phyloP scores from a whole-genome alignment of 306 rosid genomes.

The Lagenaria siceraria region DNA sequence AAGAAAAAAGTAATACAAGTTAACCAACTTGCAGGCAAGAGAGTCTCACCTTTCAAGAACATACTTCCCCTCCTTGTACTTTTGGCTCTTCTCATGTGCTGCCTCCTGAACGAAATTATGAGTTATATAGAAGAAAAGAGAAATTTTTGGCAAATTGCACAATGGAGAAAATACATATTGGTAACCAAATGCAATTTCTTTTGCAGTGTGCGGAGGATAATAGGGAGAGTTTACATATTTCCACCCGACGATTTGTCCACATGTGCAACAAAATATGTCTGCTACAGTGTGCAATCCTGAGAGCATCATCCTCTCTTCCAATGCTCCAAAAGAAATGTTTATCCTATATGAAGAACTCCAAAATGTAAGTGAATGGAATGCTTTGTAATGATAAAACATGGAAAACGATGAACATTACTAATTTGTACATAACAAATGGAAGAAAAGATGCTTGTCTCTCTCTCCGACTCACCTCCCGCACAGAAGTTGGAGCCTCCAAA shows the following conservation, averaged over 20 bases:
- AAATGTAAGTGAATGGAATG: not conserved
- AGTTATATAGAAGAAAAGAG: not conserved
- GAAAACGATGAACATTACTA: not conserved
- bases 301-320: slow-evolving; percentile 66
- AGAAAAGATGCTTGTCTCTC: not conserved
- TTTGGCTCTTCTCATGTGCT: slow-evolving; percentile 74
- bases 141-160: not conserved
- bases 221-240: slow-evolving; percentile 52
- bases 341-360: slow-evolving; percentile 30
- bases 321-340: slow-evolving; percentile 43
- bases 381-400: not conserved
- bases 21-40: not conserved
- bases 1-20: not conserved
- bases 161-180: not conserved
- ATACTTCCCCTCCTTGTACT: slow-evolving; percentile 86
- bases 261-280: slow-evolving; percentile 76
- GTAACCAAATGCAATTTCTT: not conserved
- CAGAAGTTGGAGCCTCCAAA: not conserved
- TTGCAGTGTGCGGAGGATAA: not conserved
- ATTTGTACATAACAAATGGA: not conserved
- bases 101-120: slow-evolving; percentile 35
- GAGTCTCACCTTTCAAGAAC: slow-evolving; percentile 76
- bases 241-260: slow-evolving; percentile 96
- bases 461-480: not conserved
- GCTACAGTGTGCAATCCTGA: slow-evolving; percentile 79